Percentiles rank a stretch among this genome's conserved stretches.
phyloP scores from a whole-genome alignment of 2,329 filamentous ascomycete genomes.

The Colletotrichum tanaceti region DNA sequence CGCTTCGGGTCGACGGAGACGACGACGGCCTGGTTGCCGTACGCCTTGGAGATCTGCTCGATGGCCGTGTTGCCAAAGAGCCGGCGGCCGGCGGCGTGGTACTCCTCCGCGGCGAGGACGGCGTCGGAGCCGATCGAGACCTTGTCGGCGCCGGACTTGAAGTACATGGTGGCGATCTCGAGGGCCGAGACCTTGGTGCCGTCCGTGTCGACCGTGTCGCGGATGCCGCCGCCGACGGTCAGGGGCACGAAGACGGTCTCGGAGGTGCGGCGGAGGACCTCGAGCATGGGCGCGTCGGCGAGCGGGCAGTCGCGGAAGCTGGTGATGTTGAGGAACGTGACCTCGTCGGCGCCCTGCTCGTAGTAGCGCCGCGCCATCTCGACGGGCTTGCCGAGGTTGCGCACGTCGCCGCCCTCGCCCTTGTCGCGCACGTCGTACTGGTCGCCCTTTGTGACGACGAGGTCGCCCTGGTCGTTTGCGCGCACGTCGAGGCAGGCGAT shows the following conservation, averaged over 20 bases:
- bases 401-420: constrained; percentile 70
- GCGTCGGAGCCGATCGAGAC: constrained; percentile 97
- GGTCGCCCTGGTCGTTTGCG: constrained; percentile 91
- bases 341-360: constrained; percentile 94
- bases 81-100: constrained; percentile 76
- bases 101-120: constrained; percentile 91
- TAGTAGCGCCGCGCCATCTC: constrained; percentile 96
- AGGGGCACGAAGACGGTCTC: constrained; percentile 95
- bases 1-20: constrained; percentile 94
- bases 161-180: constrained; percentile 96
- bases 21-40: constrained; percentile 96
- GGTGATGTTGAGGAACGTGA: constrained; percentile 98
- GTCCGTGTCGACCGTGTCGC: constrained; percentile 90
- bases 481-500: constrained; percentile 98
- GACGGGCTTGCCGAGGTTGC: constrained; percentile 96
- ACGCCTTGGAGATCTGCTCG: constrained; percentile 92
- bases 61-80: constrained; percentile 88
- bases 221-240: constrained; percentile 94
- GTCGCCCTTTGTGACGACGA: constrained; percentile 98
- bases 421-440: constrained; percentile 99
- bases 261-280: constrained; percentile 87
- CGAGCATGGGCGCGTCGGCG: constrained; percentile 94
- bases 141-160: constrained; percentile 96
- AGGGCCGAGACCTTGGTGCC: constrained; percentile 88
- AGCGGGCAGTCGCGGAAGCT: constrained; percentile 96